Base-by-base conservation (phyloP, 2,329 filamentous ascomycete species). In the Fusarium longipes region DNA sequence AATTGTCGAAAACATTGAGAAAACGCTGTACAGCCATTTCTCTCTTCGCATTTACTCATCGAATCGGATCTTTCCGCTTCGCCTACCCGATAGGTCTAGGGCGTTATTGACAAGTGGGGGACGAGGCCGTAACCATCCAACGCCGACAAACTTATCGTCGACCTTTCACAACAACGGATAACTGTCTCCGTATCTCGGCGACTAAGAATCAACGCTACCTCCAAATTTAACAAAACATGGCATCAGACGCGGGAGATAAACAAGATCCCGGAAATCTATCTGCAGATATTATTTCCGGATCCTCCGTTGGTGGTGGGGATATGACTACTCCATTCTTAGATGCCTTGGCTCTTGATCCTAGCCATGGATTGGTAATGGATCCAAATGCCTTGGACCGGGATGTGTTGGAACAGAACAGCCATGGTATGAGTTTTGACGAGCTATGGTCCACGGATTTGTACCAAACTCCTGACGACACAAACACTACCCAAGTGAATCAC, bases 81-180 rank as follows among this genome's bases (percentile, higher is more conserved):
- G 27, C 27, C n/a, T n/a, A 32, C 18, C 12, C 18, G 17, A 8
- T 22, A 8, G 11, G 10, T 15, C 8, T n/a, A 40, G 45, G 30
- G 45, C 45, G 45, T 22, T 17, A 8, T 36, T 25, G 30, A 48
- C 45, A 51, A 51, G 48, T 17, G 48, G 48, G 48, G 48, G 8
- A 7, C 17, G n/a, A n/a, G n/a, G n/a, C 8, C 18, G 24, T 15
- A 6, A 8, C 22, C 11, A 11, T n/a, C 14, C 30, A 25, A 59
- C 42, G 42, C 42, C 33, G 24, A 36, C 45, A n/a, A n/a, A n/a
- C n/a, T n/a, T 61, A 45, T 55, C 40, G 24, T 45, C 33, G 36
- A 32, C 35, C 30, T 48, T 42, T 18, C 49, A 55, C 18, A 54
- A n/a, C 40, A 32, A 20, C 57, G 48, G 57, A 48, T 48, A 63